These are phyloP conservation scores for Patellifolia procumbens DNA, from an alignment of 179 eudicot genomes.

Conservation along the genomic window DNA sequence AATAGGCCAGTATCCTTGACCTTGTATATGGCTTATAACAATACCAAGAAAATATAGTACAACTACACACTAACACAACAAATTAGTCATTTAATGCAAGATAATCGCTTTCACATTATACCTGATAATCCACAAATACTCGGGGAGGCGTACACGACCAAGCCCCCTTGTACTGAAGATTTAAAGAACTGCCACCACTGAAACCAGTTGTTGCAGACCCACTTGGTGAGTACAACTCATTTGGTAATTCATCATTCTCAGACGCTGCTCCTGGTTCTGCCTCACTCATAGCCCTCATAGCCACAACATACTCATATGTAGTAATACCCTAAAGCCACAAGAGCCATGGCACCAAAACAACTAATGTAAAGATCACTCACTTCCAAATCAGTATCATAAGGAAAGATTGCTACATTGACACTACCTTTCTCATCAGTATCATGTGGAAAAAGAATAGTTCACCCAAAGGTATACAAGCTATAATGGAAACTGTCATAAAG, in stretches of 20 bases:
- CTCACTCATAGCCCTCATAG: conserved; percentile 96
- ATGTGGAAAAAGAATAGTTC: conserved; percentile 98
- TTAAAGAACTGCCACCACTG: conserved; percentile 94
- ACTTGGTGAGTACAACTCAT: conserved; percentile 71
- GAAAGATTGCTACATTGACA: neutral
- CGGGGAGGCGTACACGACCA: conserved; percentile 97
- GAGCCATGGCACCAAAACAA: conserved; percentile 1
- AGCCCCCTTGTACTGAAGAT: conserved; percentile 88
- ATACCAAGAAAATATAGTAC: neutral
- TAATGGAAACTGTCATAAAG: conserved; percentile 76
- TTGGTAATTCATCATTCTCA: conserved; percentile 64
- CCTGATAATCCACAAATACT: conserved; percentile 96
- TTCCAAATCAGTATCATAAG: neutral
- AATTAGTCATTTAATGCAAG: neutral
- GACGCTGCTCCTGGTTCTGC: conserved; percentile 72
- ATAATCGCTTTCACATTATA: conserved; percentile 21
- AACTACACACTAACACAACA: neutral
- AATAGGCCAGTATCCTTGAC: neutral
- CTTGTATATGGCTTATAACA: too few species aligned
- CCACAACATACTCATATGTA: conserved; percentile 94
- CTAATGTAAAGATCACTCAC: neutral
- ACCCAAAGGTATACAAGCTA: conserved; percentile 91
- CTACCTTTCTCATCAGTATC: conserved; percentile 88
- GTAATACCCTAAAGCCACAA: conserved; percentile 71
- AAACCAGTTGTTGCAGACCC: conserved; percentile 94